Evolutionary conservation across 192 early-diverging fungal species (phyloP).

Genomic region (Coemansia erecta): DNA sequence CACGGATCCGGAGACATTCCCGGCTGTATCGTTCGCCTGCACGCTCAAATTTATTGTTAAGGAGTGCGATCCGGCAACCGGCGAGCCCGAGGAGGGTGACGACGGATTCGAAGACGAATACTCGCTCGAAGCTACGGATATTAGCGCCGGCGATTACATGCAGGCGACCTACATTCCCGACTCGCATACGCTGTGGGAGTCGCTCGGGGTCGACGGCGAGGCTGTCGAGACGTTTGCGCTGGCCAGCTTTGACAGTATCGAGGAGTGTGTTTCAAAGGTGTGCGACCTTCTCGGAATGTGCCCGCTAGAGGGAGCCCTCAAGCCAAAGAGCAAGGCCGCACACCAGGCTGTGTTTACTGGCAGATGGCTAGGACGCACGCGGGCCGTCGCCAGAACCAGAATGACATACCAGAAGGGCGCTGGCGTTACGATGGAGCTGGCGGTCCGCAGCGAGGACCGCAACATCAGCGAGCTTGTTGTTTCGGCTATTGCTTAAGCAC

Average conservation of each 20-base stretch:
- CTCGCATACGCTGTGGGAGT: conserved; percentile 79
- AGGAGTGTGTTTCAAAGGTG: conserved; percentile 52
- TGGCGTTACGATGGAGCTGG: conserved; percentile 92
- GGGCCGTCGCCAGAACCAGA: conserved; percentile 75
- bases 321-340: conserved; percentile 68
- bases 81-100: conserved; percentile 76
- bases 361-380: conserved; percentile 77
- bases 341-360: conserved; percentile 87
- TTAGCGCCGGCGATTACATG: conserved; percentile 86
- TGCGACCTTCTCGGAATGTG: conserved; percentile 85
- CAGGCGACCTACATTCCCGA: conserved; percentile 79
- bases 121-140: conserved; percentile 81
- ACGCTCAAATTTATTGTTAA: conserved; percentile 87
- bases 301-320: conserved; percentile 69
- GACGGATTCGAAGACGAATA: conserved; percentile 97
- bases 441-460: conserved; percentile 68
- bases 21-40: conserved; percentile 68
- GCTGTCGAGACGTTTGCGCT: conserved; percentile 86
- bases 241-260: conserved; percentile 60
- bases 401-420: conserved; percentile 81
- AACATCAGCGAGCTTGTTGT: conserved; percentile 73
- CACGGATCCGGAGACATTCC: conserved; percentile 41
- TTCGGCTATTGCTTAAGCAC: conserved; percentile 68
- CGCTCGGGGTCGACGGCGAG: conserved; percentile 68
- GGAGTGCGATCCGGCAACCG: conserved; percentile 93